phyloP scores from a whole-genome alignment of 2,329 filamentous ascomycete species.

The Davidsoniella australis region DNA sequence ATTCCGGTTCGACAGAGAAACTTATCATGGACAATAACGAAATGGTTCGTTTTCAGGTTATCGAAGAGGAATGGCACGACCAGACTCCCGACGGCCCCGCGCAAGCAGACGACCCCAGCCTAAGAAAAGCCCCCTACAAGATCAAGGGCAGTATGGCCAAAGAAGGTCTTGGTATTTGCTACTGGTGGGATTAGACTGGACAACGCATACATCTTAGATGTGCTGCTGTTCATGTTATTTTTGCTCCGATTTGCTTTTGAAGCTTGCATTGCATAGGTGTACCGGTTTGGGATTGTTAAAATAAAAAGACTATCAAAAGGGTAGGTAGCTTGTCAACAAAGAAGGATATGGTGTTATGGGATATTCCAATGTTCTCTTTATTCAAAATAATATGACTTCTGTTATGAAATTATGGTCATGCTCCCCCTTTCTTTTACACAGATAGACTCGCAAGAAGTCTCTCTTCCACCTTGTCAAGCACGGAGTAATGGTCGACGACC shows the following conservation, averaged over 20 bases:
- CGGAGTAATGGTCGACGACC: slow-evolving; percentile 84
- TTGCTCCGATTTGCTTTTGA: neutral
- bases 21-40: slow-evolving; percentile 86
- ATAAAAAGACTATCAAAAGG: neutral
- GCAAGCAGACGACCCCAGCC: slow-evolving; percentile 42
- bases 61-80: slow-evolving; percentile 82
- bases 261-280: neutral
- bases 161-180: slow-evolving; percentile 42
- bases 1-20: slow-evolving; percentile 24
- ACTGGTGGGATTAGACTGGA: slow-evolving; percentile 39
- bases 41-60: slow-evolving; percentile 69
- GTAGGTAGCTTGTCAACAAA: neutral
- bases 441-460: slow-evolving; percentile 40
- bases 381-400: slow-evolving; percentile 9
- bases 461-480: slow-evolving; percentile 75
- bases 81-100: slow-evolving; percentile 55
- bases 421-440: neutral
- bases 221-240: neutral
- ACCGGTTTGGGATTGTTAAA: neutral
- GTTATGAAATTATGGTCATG: neutral
- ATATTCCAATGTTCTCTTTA: slow-evolving; percentile 1
- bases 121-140: slow-evolving; percentile 52
- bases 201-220: neutral
- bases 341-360: neutral
- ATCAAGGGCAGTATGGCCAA: slow-evolving; percentile 49